These are phyloP conservation scores for Cinchona pubescens DNA, from an alignment of 257 asterid species.

Conservation along the genomic window DNA sequence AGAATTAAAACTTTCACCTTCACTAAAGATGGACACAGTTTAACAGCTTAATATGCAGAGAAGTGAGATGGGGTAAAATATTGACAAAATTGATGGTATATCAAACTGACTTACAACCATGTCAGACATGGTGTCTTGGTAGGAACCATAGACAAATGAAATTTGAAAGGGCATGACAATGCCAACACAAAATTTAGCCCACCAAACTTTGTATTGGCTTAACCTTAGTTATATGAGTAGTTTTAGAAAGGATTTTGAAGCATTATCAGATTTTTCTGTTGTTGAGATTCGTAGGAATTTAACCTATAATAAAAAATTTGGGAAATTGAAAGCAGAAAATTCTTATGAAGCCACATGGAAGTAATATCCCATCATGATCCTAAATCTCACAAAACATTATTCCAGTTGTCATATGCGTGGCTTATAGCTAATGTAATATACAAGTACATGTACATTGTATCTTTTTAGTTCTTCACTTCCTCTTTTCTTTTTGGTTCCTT, in stretches of 20 bases:
- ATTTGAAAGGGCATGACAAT: not conserved
- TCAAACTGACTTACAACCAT: not conserved
- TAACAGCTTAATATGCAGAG: not conserved
- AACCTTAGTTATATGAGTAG: too few species aligned
- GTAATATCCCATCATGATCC: not conserved
- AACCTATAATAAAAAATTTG: not conserved
- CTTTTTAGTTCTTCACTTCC: not conserved
- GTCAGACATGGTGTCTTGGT: not conserved
- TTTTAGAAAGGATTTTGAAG: too few species aligned
- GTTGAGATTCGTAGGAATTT: not conserved
- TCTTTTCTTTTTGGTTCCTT: too few species aligned
- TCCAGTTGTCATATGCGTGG: not conserved
- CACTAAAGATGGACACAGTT: not conserved
- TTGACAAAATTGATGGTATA: not conserved
- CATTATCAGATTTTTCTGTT: too few species aligned
- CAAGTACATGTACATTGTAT: not conserved
- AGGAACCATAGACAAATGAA: not conserved
- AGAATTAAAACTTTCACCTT: not conserved
- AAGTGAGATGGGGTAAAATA: not conserved
- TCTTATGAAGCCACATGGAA: not conserved
- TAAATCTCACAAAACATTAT: not conserved
- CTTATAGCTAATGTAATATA: not conserved
- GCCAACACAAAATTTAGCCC: too few species aligned
- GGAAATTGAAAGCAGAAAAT: not conserved
- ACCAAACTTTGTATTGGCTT: too few species aligned